Base-by-base conservation (phyloP, 2,329 filamentous ascomycete species). In the Pseudogymnoascus sp. region DNA sequence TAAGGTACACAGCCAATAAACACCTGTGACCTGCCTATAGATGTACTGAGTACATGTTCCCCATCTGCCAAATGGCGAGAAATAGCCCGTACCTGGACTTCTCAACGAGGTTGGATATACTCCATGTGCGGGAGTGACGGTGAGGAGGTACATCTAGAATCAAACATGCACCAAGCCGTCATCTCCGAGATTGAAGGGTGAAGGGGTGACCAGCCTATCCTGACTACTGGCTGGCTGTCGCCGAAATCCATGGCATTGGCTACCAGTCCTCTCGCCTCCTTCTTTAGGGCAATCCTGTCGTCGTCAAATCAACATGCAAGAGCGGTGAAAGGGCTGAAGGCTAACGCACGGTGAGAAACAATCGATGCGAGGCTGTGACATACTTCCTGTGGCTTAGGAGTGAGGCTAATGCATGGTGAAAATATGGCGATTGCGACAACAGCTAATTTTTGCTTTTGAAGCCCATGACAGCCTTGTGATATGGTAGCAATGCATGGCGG, bases 401-500 rank as follows among this genome's bases (percentile, higher is more conserved):
- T 60, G 59, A 60, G 59, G 35, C 59, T 56, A 56, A 56, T 56
- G 50, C 50, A 56, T 33, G 28, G 26, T 56, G 50, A 56, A 56
- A 56, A 56, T 56, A 35, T 56, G 50, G 14, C 16, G 16, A 56
- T 56, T 56, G 50, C 50, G 16, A 56, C 16, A 56, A 33, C 50
- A 56, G 14, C 50, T 33, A 33, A 35, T 33, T 56, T 56, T 56
- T 56, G 50, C 50, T 56, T 56, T 56, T 56, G 50, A 28, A 33
- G 28, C n/a, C 46, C 50, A 12, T 22, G 26, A 7, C 59, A 41
- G 59, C 59, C 59, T 60, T 40, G 35, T 40, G 19, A 56, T 60
- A 60, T 60, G 59, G 59, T 41, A 70, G 74, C 66, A 65, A 56
- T 62, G 61, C 61, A 66, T 65, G 70, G 70, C 62, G 66, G 71